phyloP scores from a whole-genome alignment of 2,329 filamentous ascomycete species.

The Trichoderma sp. region DNA sequence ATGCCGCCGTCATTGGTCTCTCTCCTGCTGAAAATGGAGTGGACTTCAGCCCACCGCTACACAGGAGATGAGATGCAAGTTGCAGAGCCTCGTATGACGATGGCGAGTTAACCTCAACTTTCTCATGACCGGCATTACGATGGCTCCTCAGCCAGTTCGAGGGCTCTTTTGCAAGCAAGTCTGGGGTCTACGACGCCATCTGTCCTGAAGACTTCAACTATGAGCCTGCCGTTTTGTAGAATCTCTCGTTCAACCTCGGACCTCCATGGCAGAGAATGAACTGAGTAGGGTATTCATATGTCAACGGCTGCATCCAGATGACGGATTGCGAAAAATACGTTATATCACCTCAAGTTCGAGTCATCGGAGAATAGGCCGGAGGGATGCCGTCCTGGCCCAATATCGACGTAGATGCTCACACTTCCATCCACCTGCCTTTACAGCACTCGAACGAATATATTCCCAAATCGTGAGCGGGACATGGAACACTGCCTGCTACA shows the following conservation, averaged over 20 bases:
- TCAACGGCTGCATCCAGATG: neutral
- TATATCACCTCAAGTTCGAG: neutral
- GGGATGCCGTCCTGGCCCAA: neutral
- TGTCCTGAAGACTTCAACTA: neutral
- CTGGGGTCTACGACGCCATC: neutral
- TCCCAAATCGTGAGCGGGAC: too few relatives aligned
- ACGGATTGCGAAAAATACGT: neutral
- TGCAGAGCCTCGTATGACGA: neutral
- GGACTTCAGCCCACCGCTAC: slow-evolving; percentile 50
- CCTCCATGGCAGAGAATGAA: neutral
- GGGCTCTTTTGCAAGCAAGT: neutral
- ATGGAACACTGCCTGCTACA: too few relatives aligned
- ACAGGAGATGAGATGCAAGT: slow-evolving; percentile 49
- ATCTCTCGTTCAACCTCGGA: neutral
- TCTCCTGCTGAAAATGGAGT: slow-evolving; percentile 61
- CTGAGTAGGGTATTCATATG: neutral
- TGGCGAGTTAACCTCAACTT: neutral
- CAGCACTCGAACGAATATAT: too few relatives aligned
- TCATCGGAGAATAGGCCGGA: neutral
- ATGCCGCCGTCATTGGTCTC: slow-evolving; percentile 72
- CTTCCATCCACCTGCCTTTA: neutral
- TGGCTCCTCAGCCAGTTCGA: neutral
- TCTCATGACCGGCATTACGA: neutral
- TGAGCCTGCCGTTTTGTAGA: neutral
- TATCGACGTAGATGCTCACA: neutral